A percentile compares a stretch with the other conserved stretches of the same genome.
These are phyloP conservation scores for Ceratocystis alfenasii DNA, from an alignment of 2,329 filamentous ascomycete genomes.

Conservation along the genomic window DNA sequence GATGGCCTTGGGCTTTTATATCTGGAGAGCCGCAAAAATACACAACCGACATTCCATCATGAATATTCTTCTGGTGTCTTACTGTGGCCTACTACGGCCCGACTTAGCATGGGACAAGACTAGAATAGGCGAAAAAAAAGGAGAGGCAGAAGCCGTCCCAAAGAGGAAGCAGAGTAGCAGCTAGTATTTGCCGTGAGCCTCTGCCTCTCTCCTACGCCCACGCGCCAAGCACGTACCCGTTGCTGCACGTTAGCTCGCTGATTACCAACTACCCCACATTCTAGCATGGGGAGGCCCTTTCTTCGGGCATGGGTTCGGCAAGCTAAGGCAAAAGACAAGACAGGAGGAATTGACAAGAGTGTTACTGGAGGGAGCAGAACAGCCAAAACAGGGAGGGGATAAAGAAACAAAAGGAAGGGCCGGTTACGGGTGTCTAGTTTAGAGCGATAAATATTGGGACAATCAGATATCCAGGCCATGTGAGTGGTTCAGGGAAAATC, in stretches of 20 bases:
- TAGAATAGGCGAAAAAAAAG: neutral
- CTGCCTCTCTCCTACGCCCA: neutral
- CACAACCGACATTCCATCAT: constrained; percentile 14
- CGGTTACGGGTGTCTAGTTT: neutral
- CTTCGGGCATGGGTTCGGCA: constrained; percentile 5
- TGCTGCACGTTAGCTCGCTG: neutral
- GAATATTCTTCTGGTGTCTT: neutral
- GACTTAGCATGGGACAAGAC: neutral
- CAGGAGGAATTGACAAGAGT: neutral
- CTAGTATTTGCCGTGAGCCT: neutral
- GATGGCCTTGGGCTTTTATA: constrained; percentile 13
- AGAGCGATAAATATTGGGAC: neutral
- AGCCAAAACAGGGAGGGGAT: neutral
- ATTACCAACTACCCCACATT: constrained; percentile 5
- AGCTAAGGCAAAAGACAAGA: neutral
- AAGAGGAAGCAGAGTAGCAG: neutral
- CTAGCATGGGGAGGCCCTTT: neutral
- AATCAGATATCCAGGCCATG: neutral
- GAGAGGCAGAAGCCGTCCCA: neutral
- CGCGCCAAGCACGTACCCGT: too few species aligned
- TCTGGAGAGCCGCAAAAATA: constrained; percentile 16
- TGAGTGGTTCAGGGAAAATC: constrained; percentile 8
- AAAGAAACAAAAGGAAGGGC: neutral
- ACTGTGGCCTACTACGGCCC: neutral
- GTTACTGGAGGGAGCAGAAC: too few species aligned